phyloP scores from a whole-genome alignment of 1,284 basidiomycete genomes.

The Pyrrhoderma lamaoense region DNA sequence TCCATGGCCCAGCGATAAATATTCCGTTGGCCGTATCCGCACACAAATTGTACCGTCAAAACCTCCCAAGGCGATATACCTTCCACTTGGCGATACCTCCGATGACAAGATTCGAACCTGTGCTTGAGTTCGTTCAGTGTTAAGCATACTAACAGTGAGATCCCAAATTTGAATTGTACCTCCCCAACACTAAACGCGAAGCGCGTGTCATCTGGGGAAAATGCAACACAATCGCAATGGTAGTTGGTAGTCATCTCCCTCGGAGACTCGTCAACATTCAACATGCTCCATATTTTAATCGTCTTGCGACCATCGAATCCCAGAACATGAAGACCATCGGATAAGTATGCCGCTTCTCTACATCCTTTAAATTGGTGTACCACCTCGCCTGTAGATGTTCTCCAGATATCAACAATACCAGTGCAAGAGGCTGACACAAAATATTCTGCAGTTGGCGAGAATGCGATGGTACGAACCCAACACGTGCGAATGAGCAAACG shows the following conservation, averaged over 20 bases:
- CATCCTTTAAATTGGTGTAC: no score
- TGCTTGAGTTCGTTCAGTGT: neutral
- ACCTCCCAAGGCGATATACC: neutral
- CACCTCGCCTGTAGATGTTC: no score
- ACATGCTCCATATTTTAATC: no score
- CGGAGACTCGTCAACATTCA: no score
- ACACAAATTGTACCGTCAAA: neutral
- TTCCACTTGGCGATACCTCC: neutral
- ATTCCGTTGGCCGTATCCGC: neutral
- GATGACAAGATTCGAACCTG: neutral
- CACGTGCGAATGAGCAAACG: slow-evolving; percentile 6
- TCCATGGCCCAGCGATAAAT: no score
- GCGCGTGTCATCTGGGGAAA: slow-evolving; percentile 1
- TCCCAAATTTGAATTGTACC: slow-evolving; percentile 4
- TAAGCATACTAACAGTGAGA: neutral
- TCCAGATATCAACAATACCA: no score
- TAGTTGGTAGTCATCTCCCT: neutral
- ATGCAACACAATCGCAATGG: neutral
- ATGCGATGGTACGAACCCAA: slow-evolving; percentile 2
- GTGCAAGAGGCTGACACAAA: no score
- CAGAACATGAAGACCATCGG: no score
- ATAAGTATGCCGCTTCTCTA: no score
- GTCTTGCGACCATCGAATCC: no score
- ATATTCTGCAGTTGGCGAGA: slow-evolving; percentile 6
- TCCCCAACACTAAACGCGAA: neutral